These are phyloP conservation scores for Fusarium armeniacum DNA, from an alignment of 2,329 filamentous ascomycete species.

Conservation along the genomic window DNA sequence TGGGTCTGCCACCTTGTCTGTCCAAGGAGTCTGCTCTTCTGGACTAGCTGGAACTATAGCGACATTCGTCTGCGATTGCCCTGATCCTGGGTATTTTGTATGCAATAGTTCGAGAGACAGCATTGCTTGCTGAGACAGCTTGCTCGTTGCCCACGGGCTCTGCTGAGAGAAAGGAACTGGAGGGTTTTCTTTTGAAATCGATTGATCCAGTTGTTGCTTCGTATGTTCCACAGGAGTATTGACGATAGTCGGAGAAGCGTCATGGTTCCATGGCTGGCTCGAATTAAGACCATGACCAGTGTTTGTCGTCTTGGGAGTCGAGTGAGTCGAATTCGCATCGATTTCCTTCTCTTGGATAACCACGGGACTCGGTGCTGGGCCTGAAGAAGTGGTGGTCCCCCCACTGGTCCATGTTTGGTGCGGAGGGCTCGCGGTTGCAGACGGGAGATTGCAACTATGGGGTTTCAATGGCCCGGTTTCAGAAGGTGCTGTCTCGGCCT, in stretches of 20 bases:
- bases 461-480: background rate
- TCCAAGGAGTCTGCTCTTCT: conserved; percentile 46
- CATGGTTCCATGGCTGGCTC: conserved; percentile 4
- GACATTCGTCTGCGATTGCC: conserved; percentile 8
- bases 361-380: background rate
- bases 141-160: conserved; percentile 44
- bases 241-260: background rate
- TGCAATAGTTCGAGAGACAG: conserved; percentile 12
- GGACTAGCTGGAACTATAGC: conserved; percentile 4
- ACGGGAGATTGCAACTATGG: conserved; percentile 1
- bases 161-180: conserved; percentile 45
- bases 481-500: conserved; percentile 1
- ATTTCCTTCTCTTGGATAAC: background rate
- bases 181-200: conserved; percentile 1
- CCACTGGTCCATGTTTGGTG: background rate
- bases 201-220: background rate
- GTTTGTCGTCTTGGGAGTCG: background rate
- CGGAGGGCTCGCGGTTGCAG: conserved; percentile 16
- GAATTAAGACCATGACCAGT: background rate
- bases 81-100: background rate
- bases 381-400: background rate
- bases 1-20: conserved; percentile 5
- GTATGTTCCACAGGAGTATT: background rate
- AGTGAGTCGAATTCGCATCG: background rate
- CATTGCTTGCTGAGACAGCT: conserved; percentile 43